These are phyloP conservation scores for Cladosporium phlei DNA, from an alignment of 2,329 filamentous ascomycete genomes.

Conservation along the genomic window DNA sequence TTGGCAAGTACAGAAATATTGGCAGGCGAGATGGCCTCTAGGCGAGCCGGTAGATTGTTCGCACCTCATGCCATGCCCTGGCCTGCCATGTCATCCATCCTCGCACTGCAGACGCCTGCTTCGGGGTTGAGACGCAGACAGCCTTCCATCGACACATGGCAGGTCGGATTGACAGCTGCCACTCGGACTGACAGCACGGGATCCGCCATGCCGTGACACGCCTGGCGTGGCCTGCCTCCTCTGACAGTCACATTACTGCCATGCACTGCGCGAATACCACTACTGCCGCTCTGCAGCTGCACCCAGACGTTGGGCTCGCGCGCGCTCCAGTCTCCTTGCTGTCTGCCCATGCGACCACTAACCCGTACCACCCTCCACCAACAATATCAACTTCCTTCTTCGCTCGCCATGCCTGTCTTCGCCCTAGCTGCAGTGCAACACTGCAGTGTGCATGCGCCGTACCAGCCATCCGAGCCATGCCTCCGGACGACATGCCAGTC, in stretches of 20 bases:
- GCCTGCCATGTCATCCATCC: not conserved
- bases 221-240: no score
- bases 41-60: constrained; percentile 2
- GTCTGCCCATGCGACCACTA: not conserved
- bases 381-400: not conserved
- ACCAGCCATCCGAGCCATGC: no score
- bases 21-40: not conserved
- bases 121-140: not conserved
- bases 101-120: constrained; percentile 5
- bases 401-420: not conserved
- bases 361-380: not conserved
- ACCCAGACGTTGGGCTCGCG: constrained; percentile 2
- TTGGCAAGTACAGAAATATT: not conserved
- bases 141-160: constrained; percentile 2
- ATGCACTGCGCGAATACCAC: not conserved
- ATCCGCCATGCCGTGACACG: constrained; percentile 1
- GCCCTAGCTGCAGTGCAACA: constrained; percentile 6
- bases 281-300: constrained; percentile 6
- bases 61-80: constrained; percentile 12
- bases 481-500: not conserved
- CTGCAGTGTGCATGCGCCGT: constrained; percentile 2
- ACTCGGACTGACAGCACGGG: no score
- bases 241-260: not conserved
- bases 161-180: constrained; percentile 9
- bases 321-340: constrained; percentile 7